Conservation (phyloP, 2,329 filamentous ascomycete genomes). For the Monilinia fructicola region DNA sequence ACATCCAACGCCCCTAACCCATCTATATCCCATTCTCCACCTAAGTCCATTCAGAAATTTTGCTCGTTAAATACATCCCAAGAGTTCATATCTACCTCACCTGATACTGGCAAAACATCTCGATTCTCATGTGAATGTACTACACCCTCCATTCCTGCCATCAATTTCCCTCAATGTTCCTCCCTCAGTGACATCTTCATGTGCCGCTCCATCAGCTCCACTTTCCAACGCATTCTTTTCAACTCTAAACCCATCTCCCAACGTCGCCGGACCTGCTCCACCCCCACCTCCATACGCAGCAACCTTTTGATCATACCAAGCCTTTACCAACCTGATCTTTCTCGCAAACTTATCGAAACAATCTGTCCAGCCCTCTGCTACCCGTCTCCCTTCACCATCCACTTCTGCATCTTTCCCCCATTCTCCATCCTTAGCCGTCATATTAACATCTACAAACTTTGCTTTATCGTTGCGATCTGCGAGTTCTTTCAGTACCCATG, state of each 20-base stretch:
- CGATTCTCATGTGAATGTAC: background rate
- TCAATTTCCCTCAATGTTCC: background rate
- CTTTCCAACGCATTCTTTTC: background rate
- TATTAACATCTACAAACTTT: slow-evolving; percentile 2
- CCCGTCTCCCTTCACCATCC: background rate
- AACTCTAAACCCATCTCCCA: background rate
- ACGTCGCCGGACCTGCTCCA: background rate
- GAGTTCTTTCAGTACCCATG: background rate
- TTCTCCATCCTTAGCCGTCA: slow-evolving; percentile 1
- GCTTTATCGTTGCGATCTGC: background rate
- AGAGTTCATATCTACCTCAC: background rate
- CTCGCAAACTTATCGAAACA: slow-evolving; percentile 20
- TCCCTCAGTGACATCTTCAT: background rate
- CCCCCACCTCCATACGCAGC: background rate
- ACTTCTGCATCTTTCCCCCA: background rate
- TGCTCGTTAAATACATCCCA: background rate
- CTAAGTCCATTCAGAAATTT: slow-evolving; percentile 11
- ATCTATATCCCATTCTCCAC: slow-evolving; percentile 10
- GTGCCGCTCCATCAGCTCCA: background rate
- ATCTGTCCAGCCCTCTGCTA: slow-evolving; percentile 1
- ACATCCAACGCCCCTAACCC: background rate
- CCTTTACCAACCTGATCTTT: slow-evolving; percentile 3
- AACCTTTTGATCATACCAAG: slow-evolving; percentile 5
- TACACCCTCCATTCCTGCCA: background rate
- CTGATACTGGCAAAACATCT: background rate